Conservation (phyloP, 208 protist genomes). For the Leishmania amazonensis region DNA sequence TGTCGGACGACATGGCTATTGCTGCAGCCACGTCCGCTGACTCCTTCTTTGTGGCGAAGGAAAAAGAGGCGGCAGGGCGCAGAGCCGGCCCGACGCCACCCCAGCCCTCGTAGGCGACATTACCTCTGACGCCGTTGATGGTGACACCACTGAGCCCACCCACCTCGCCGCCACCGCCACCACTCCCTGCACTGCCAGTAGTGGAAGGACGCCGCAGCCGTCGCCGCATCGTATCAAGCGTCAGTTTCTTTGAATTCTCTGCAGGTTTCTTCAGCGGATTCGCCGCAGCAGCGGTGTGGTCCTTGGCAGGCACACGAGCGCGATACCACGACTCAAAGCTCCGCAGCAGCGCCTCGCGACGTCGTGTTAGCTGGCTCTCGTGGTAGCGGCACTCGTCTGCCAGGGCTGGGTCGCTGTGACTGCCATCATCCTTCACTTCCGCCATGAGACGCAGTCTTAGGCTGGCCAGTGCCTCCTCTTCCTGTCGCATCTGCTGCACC, state of each 20-base stretch:
- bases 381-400: neutral
- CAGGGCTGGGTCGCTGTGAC: neutral
- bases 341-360: slow-evolving; percentile 19
- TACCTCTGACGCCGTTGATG: neutral
- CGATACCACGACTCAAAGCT: slow-evolving; percentile 28
- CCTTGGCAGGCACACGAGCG: neutral
- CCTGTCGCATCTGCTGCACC: slow-evolving; percentile 4
- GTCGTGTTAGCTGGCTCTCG: slow-evolving; percentile 11
- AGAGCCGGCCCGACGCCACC: neutral
- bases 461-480: slow-evolving; percentile 3
- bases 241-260: neutral
- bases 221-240: slow-evolving; percentile 3
- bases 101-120: neutral
- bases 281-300: neutral
- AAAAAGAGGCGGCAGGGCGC: neutral
- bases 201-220: neutral
- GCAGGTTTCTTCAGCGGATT: neutral
- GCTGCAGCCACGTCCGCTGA: neutral
- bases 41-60: neutral
- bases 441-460: neutral
- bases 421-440: neutral
- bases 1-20: neutral
- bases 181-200: neutral
- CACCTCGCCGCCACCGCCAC: neutral
- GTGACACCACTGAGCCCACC: neutral